Evolutionary conservation across 345 rosid genomes (phyloP), one percentile per base, ranked within the genome.

Genomic region (Citrus cavaleriei): DNA sequence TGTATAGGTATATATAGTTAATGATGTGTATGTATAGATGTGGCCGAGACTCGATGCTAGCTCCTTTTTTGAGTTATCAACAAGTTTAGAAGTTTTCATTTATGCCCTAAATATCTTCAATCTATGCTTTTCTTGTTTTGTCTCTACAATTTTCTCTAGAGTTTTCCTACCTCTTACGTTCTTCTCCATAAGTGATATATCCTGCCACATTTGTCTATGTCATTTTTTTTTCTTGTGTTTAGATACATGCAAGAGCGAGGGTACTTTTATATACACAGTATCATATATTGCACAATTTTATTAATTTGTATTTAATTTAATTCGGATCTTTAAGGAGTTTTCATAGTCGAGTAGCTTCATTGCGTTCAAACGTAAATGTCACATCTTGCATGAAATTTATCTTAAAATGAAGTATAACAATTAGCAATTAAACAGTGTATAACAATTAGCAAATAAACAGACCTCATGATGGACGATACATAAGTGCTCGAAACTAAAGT

Each of bases 21-120:
- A 60, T 38, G 10, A 60, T 38, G 10, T 64, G 1, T 16, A 6
- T 64, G 9, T 28, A 65, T 73, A 62, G 79, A 76, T 75, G 79
- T 54, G 60, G 75, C 42, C 76, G 83, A 75, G 76, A 80, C 35
- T 68, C 54, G 9, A 73, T 38, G 14, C 6, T 59, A 16, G 7
- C 2, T 0, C 0, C 1, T 10, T 62, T 55, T 72, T 54, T 28
- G 24, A 35, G 2, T 22, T 12, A 25, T 38, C 8, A 4, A 14
- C 35, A 13, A 27, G 57, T 40, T 61, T 61, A 19, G 16, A 24
- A 38, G 2, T 74, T 27, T 25, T 38, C 38, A 51, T 28, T 27
- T 7, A 14, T 25, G 27, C 30, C 35, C 62, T 24, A 24, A 54
- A 34, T 38, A 62, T 75, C 28, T 42, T 62, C 42, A 61, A 74